These are phyloP conservation scores for Verbena officinalis DNA, from an alignment of 257 asterid species.

Conservation along the genomic window DNA sequence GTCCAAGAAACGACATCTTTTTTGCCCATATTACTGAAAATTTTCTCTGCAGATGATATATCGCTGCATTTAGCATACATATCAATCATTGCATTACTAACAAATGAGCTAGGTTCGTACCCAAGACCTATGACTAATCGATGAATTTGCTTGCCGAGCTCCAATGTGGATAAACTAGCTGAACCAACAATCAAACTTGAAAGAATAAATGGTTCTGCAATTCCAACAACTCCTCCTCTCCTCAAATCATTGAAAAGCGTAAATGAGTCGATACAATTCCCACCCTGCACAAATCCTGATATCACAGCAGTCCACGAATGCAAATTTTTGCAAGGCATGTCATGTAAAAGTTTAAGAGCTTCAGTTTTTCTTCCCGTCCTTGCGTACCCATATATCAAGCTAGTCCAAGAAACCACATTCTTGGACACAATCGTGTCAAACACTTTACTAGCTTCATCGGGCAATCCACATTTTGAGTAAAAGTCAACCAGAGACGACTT, in stretches of 20 bases:
- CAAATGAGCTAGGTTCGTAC: slow-evolving; percentile 45
- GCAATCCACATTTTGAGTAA: slow-evolving; percentile 71
- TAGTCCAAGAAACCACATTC: slow-evolving; percentile 65
- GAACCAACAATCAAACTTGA: slow-evolving; percentile 69
- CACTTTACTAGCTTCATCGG: slow-evolving; percentile 50
- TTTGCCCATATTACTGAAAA: slow-evolving; percentile 45
- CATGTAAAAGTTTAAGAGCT: slow-evolving; percentile 45
- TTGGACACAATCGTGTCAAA: slow-evolving; percentile 53
- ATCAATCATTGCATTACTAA: slow-evolving; percentile 64
- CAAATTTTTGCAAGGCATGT: slow-evolving; percentile 47
- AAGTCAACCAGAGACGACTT: slow-evolving; percentile 81
- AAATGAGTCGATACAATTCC: slow-evolving; percentile 51
- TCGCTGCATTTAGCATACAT: slow-evolving; percentile 92
- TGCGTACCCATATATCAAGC: slow-evolving; percentile 74
- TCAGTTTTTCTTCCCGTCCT: slow-evolving; percentile 61
- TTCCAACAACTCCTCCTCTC: slow-evolving; percentile 45
- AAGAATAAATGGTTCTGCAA: slow-evolving; percentile 55
- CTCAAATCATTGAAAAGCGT: slow-evolving; percentile 57
- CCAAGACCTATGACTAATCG: slow-evolving; percentile 64
- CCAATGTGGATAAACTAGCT: slow-evolving; percentile 54
- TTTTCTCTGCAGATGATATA: slow-evolving; percentile 52
- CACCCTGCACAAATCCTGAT: slow-evolving; percentile 73
- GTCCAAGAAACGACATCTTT: slow-evolving; percentile 86
- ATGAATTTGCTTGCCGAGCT: slow-evolving; percentile 80
- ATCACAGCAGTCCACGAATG: slow-evolving; percentile 68